Base-by-base conservation (phyloP, 768 basidiomycete genomes). In the Boletus eberwhitei region DNA sequence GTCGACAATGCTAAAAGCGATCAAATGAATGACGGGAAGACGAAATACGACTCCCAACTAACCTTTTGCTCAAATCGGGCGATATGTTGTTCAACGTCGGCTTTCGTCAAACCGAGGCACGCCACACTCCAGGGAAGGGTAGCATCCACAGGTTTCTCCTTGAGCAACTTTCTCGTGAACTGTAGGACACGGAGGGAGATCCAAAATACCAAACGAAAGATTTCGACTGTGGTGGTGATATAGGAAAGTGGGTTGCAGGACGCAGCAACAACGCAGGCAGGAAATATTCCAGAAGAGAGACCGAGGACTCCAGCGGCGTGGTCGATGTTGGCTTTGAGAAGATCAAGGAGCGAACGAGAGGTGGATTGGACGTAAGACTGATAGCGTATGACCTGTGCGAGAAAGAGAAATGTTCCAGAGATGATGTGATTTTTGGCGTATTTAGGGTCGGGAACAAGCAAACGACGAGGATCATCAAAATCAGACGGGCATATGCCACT, bases 241-340 rank as follows among this genome's bases (percentile, higher is more conserved):
- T 77, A 82, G 1, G 72, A 65, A 22, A 77, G 64, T 31, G 69
- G 59, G 24, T 67, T 71, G 11, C 58, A 46, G 0, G 83, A 81
- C 2, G 77, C 71, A 41, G 74, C 77, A 5, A 78, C 77, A 16
- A 82, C 77, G 51, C 78, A 78, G 8, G 83, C 81, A 17, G 78
- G 71, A 40, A 84, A 69, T 50, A 83, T 75, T 29, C 82, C 83
- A 43, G 80, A 82, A n/a, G 81, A 83, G 64, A 82, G 79, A 5
- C 78, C 82, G 8, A 82, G 64, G 46, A 82, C 60, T 13, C 79
- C 79, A 21, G 71, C 37, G 2, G 53, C 58, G 42, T 76, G 61
- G 14, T 68, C 53, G 36, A 59, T 40, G 57, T 81, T 81, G 31
- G 49, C 38, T 52, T 66, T 58, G 26, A 80, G 60, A 32, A 65